Evolutionary conservation across 768 basidiomycete genomes (phyloP).

Genomic region (Fomitopsis serialis): DNA sequence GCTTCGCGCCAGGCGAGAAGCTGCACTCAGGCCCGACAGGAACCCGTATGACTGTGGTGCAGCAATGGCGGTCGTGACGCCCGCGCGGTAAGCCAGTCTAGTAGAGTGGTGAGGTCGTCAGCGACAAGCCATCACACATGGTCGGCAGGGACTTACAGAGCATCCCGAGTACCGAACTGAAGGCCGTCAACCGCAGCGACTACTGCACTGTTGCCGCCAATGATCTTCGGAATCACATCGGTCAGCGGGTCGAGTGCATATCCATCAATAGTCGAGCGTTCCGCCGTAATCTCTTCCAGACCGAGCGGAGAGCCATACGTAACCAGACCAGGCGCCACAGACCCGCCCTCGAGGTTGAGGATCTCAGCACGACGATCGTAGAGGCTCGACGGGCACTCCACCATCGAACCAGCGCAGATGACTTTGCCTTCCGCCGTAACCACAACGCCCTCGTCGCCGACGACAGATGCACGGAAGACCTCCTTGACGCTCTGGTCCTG

Average conservation of each 20-base stretch:
- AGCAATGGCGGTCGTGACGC: slow-evolving; percentile 40
- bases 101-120: background rate
- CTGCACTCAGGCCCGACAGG: slow-evolving; percentile 32
- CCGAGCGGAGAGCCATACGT: slow-evolving; percentile 63
- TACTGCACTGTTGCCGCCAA: slow-evolving; percentile 31
- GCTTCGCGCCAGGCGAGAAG: slow-evolving; percentile 31
- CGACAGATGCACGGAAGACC: slow-evolving; percentile 8
- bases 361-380: slow-evolving; percentile 24
- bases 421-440: slow-evolving; percentile 50
- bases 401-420: slow-evolving; percentile 40
- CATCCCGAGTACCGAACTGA: slow-evolving; percentile 56
- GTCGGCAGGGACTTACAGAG: slow-evolving; percentile 33
- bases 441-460: slow-evolving; percentile 31
- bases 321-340: slow-evolving; percentile 54
- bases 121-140: background rate
- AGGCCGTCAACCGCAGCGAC: slow-evolving; percentile 68
- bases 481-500: slow-evolving; percentile 25
- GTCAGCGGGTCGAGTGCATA: slow-evolving; percentile 42
- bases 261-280: slow-evolving; percentile 54
- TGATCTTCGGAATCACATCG: slow-evolving; percentile 27
- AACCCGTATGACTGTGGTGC: slow-evolving; percentile 31
- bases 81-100: slow-evolving; percentile 47
- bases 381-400: slow-evolving; percentile 4
- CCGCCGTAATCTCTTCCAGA: slow-evolving; percentile 59
- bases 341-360: slow-evolving; percentile 66